Percentiles rank a stretch among this genome's conserved stretches.
Conservation (phyloP, 2,329 filamentous ascomycete species). For the Sarocladium strictum region DNA sequence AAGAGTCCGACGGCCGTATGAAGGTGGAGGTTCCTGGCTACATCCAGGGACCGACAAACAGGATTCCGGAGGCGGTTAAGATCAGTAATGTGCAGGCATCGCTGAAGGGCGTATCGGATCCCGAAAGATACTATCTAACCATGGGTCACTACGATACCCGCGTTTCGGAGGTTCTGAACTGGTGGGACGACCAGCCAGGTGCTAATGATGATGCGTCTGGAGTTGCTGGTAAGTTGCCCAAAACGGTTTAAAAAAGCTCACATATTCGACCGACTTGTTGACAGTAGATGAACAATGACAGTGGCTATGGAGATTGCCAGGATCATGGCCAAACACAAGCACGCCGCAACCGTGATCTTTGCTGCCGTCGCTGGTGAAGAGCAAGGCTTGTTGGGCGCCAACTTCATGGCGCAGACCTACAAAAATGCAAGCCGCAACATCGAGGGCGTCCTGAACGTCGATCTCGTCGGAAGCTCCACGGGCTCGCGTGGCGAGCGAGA, state of each 20-base stretch:
- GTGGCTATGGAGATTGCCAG: slow-evolving; percentile 50
- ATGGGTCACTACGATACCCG: slow-evolving; percentile 52
- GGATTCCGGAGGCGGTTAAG: slow-evolving; percentile 43
- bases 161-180: slow-evolving; percentile 43
- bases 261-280: not conserved
- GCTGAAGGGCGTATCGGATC: slow-evolving; percentile 41
- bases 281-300: slow-evolving; percentile 19
- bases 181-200: slow-evolving; percentile 45
- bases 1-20: slow-evolving; percentile 42
- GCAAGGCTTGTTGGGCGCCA: slow-evolving; percentile 46
- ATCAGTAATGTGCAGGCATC: slow-evolving; percentile 49
- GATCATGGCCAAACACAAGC: slow-evolving; percentile 39
- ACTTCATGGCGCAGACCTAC: slow-evolving; percentile 45
- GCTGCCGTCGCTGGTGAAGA: slow-evolving; percentile 53
- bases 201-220: slow-evolving; percentile 54
- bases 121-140: slow-evolving; percentile 44
- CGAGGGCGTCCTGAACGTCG: slow-evolving; percentile 52
- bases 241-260: not conserved
- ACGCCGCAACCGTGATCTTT: slow-evolving; percentile 48
- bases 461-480: slow-evolving; percentile 48
- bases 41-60: slow-evolving; percentile 37
- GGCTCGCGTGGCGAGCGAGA: slow-evolving; percentile 39
- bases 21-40: slow-evolving; percentile 45
- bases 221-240: slow-evolving; percentile 23
- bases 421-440: slow-evolving; percentile 46